Evolutionary conservation across 352 stramenopile species (phyloP), one percentile per base, ranked within the genome.

Genomic region (Phytophthora syringae): DNA sequence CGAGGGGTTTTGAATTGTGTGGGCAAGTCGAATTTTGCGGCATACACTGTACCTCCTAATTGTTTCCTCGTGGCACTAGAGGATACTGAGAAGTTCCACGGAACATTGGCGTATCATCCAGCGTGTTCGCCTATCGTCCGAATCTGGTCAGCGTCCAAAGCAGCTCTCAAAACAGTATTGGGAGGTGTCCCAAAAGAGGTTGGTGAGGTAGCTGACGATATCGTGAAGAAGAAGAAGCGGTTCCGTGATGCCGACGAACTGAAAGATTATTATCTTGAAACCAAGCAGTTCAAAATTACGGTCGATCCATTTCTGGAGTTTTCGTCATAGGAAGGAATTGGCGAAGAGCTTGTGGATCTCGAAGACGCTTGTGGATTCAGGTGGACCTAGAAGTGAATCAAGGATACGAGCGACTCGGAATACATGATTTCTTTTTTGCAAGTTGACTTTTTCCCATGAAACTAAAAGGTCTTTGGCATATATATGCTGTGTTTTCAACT

Each of bases 41-140:
- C 0, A 20, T 59, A 20, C n/a, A 18, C 4, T n/a, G 21, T 53
- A 21, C 52, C 36, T 4, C 28, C 15, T 3, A 15, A 45, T 18
- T 64, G 53, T 13, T 55, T 52, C 13, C 7, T 76, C 21, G 56
- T 74, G 44, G 65, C 40, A 28, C 66, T 36, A 67, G 13, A 39
- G 30, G 25, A 68, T 40, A 62, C 37, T 47, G 18, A 65, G 36
- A n/a, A 65, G 37, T 71, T 76, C 10, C 51, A 79, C 65, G 58
- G 57, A 30, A 66, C 71, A 11, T 63, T 74, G 54, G 39, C 48
- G 28, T 69, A 74, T 60, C 67, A 71, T 64, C 61, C 67, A 57
- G 67, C 67, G 52, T 77, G 58, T 69, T 69, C 63, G 21, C 71
- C 54, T 57, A 20, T 69, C 16, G 55, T 76, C 27, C 63, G 30